A percentile compares a stretch with the other conserved stretches of the same genome.
Evolutionary conservation across 2,329 filamentous ascomycete species (phyloP).

Genomic region (Neoarthrinium moseri): DNA sequence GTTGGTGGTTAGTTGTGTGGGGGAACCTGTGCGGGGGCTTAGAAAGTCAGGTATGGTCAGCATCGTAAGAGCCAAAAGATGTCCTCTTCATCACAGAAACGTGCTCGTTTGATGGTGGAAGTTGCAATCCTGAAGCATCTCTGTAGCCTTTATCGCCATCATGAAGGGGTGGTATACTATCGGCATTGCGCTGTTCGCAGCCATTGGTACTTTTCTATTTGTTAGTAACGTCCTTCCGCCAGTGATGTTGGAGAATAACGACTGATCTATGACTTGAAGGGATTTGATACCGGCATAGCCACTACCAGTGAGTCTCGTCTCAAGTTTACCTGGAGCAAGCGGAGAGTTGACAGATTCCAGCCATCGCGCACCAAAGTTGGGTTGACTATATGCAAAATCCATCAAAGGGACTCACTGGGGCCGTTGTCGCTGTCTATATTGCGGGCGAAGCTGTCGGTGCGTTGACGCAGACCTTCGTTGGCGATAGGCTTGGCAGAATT

Average conservation of each 20-base stretch:
- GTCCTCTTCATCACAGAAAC: no score
- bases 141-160: no score
- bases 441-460: slow-evolving; percentile 58
- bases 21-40: no score
- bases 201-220: slow-evolving; percentile 59
- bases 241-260: neutral
- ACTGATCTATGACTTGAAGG: neutral
- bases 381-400: slow-evolving; percentile 57
- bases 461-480: slow-evolving; percentile 50
- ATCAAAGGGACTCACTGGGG: slow-evolving; percentile 51
- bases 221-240: slow-evolving; percentile 31
- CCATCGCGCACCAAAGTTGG: slow-evolving; percentile 60
- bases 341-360: slow-evolving; percentile 20
- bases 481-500: slow-evolving; percentile 51
- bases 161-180: slow-evolving; percentile 38
- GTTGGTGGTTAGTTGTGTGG: no score
- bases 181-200: slow-evolving; percentile 53
- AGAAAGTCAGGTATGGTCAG: no score
- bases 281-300: slow-evolving; percentile 58
- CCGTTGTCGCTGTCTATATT: slow-evolving; percentile 57
- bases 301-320: slow-evolving; percentile 44
- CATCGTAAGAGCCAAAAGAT: no score
- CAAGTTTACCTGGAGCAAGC: neutral
- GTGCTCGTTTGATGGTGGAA: no score
- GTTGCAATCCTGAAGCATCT: no score